These are phyloP conservation scores for Termitomyces bulborhizus DNA, from an alignment of 768 basidiomycete species.

Conservation along the genomic window DNA sequence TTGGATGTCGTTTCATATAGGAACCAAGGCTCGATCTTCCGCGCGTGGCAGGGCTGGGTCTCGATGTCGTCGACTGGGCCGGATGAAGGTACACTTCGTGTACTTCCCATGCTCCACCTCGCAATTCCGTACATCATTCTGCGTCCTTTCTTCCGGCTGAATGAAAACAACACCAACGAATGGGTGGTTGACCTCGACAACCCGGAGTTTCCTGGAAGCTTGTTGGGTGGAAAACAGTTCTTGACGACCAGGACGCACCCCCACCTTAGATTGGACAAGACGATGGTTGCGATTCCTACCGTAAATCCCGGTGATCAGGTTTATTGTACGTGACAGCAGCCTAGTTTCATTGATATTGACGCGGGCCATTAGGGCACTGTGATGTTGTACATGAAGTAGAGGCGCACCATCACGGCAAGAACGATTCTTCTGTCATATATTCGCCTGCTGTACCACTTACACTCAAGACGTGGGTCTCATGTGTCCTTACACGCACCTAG, in stretches of 20 bases:
- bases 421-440: conserved; percentile 51
- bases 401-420: conserved; percentile 33
- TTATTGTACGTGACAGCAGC: conserved; percentile 32
- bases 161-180: conserved; percentile 27
- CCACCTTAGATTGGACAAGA: conserved; percentile 47
- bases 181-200: conserved; percentile 52
- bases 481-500: not conserved
- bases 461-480: conserved; percentile 33
- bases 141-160: conserved; percentile 58
- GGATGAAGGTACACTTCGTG: conserved; percentile 55
- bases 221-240: conserved; percentile 49
- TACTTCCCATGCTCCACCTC: conserved; percentile 52
- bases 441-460: conserved; percentile 51
- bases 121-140: conserved; percentile 57
- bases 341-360: not conserved
- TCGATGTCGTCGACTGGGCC: conserved; percentile 48
- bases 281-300: conserved; percentile 52
- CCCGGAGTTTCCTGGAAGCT: conserved; percentile 48
- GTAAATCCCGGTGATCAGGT: conserved; percentile 64
- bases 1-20: conserved; percentile 16
- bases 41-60: conserved; percentile 57
- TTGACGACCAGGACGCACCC: conserved; percentile 53
- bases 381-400: conserved; percentile 56
- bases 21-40: conserved; percentile 47
- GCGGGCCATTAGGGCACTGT: conserved; percentile 37